Percentiles rank a stretch among this genome's conserved stretches.
Conservation (phyloP, 306 rosid species). For the peach (Prunus persica) region Prunus_persica_NCBIv2 NC_034013.1:1644001-1644500, state of each 20-base stretch:
- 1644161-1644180: slow-evolving; percentile 57
- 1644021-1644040: background rate
- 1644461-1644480: background rate
- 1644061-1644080: background rate
- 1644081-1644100: background rate
- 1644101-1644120: background rate
- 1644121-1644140: slow-evolving; percentile 55
- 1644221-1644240: background rate
- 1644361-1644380: too few species aligned
- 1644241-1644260: background rate
- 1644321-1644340: background rate
- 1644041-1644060: slow-evolving; percentile 14
- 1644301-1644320: slow-evolving; percentile 2
- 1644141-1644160: slow-evolving; percentile 77
- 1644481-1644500: background rate
- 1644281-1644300: slow-evolving; percentile 2
- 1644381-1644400: background rate
- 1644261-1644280: background rate
- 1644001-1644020: background rate
- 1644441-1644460: too few species aligned
- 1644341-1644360: too few species aligned
- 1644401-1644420: too few species aligned
- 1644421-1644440: too few species aligned
- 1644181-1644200: slow-evolving; percentile 73
- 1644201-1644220: slow-evolving; percentile 20